Base-by-base conservation (phyloP, 2,329 filamentous ascomycete genomes). In the Penicillium olsonii region DNA sequence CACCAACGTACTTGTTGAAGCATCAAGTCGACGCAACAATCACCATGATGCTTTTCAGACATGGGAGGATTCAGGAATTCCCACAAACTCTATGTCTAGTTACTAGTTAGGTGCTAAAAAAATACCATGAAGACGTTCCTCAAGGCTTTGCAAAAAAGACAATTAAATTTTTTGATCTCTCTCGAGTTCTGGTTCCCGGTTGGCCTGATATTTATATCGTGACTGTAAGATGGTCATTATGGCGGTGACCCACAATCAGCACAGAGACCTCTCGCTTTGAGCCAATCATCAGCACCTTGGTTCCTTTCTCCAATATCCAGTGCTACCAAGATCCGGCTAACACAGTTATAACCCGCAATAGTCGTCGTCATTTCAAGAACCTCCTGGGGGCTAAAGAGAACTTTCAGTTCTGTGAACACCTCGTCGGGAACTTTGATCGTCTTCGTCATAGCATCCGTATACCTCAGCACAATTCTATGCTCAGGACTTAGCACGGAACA, bases 381-480 rank as follows among this genome's bases (percentile, higher is more conserved):
- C 72, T 92, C 87, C 63, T 80, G 78, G 53, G 92, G 86, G 18
- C 66, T 77, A 58, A 92, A 91, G 29, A 79, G 63, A 11, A 55
- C 67, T 72, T 79, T 86, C 55, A 95, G 57, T 58, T 74, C 72
- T 22, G 67, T 80, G 72, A 92, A 92, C 1, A 88, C 81, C 50
- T 75, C 80, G 42, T 94, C 86, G 11, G 75, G 70, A 6, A 95
- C 89, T 43, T 78, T 74, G 0, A 92, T 85, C 37, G 83, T 80
- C 56, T 84, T 76, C 42, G 90, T 95, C 87, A 95, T 95, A 66
- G 89, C 87, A 72, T 95, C 89, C 15, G 90, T 81, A 67, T 90
- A 92, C 38, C 79, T 75, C 45, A 92, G 68, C 27, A 89, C 87
- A 0, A 84, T 85, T 76, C 82, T 84, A 71, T 90, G 84, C 66